Percentiles rank a stretch among this genome's conserved stretches.
phyloP scores from a whole-genome alignment of 2,329 filamentous ascomycete species.

The Helminthosporium solani region DNA sequence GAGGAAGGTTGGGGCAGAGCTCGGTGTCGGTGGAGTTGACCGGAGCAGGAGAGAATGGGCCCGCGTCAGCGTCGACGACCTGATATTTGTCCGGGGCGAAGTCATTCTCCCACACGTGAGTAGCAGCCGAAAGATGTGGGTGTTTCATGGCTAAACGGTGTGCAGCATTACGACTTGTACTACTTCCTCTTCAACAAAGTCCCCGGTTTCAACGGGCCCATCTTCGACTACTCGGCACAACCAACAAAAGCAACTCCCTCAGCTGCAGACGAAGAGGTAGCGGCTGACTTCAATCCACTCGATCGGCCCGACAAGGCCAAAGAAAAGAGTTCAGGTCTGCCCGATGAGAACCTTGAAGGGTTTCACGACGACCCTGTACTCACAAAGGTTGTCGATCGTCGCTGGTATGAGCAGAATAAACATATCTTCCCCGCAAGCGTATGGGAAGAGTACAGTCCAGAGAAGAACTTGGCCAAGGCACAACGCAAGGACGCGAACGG shows the following conservation, averaged over 20 bases:
- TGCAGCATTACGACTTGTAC: constrained; percentile 93
- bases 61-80: constrained; percentile 87
- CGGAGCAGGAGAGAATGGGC: constrained; percentile 83
- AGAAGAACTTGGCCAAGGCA: constrained; percentile 77
- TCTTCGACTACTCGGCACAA: constrained; percentile 74
- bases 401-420: constrained; percentile 98
- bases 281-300: constrained; percentile 44
- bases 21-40: constrained; percentile 67
- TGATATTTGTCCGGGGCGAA: constrained; percentile 88
- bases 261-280: constrained; percentile 17
- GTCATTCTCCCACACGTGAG: constrained; percentile 90
- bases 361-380: constrained; percentile 72
- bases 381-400: constrained; percentile 91
- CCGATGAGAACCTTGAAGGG: constrained; percentile 66
- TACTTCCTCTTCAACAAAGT: constrained; percentile 93
- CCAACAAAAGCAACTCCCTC: constrained; percentile 46
- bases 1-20: constrained; percentile 82
- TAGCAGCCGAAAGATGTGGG: constrained; percentile 1
- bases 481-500: constrained; percentile 81
- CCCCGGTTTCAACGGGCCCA: constrained; percentile 66
- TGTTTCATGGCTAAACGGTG: constrained; percentile 11
- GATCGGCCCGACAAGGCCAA: constrained; percentile 40
- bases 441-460: constrained; percentile 93
- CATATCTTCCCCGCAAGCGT: constrained; percentile 96
- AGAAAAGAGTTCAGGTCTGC: constrained; percentile 32